phyloP scores from a whole-genome alignment of 2,329 filamentous ascomycete species.

The Nigrospora osmanthi region DNA sequence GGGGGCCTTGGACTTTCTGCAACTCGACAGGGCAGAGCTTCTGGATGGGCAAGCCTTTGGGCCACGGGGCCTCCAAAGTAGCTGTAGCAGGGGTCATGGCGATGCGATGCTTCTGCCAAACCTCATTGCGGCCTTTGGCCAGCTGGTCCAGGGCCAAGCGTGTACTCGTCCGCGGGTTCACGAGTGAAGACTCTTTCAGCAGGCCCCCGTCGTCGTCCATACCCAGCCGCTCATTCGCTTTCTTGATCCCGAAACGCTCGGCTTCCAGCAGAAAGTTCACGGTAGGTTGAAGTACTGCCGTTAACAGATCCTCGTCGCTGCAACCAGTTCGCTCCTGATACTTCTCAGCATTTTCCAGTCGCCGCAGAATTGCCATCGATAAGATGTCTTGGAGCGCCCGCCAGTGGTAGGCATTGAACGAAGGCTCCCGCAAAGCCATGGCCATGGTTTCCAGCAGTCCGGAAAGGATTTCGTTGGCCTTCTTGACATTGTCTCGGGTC shows the following conservation, averaged over 20 bases:
- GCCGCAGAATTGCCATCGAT: background rate
- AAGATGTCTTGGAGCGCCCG: background rate
- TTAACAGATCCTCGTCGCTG: slow-evolving; percentile 3
- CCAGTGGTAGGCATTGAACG: background rate
- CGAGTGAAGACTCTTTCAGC: background rate
- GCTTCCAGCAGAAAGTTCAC: slow-evolving; percentile 15
- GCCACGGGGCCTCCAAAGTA: slow-evolving; percentile 7
- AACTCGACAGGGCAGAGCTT: background rate
- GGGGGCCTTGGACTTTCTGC: background rate
- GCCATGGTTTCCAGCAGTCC: slow-evolving; percentile 4
- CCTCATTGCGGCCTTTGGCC: slow-evolving; percentile 8
- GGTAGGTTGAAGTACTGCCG: slow-evolving; percentile 21
- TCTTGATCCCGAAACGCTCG: slow-evolving; percentile 10
- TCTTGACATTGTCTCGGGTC: background rate
- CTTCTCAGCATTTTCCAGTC: background rate
- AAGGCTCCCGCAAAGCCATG: slow-evolving; percentile 4
- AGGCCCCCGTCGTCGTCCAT: background rate
- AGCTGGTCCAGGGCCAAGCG: slow-evolving; percentile 11
- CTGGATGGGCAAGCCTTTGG: slow-evolving; percentile 10
- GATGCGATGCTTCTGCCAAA: slow-evolving; percentile 8
- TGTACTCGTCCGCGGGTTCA: background rate
- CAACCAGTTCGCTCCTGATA: background rate
- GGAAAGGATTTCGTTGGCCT: slow-evolving; percentile 8
- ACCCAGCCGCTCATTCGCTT: slow-evolving; percentile 1
- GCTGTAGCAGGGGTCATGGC: slow-evolving; percentile 1